These are phyloP conservation scores for Juglanconis sp. DNA, from an alignment of 2,329 filamentous ascomycete genomes.

Conservation along the genomic window DNA sequence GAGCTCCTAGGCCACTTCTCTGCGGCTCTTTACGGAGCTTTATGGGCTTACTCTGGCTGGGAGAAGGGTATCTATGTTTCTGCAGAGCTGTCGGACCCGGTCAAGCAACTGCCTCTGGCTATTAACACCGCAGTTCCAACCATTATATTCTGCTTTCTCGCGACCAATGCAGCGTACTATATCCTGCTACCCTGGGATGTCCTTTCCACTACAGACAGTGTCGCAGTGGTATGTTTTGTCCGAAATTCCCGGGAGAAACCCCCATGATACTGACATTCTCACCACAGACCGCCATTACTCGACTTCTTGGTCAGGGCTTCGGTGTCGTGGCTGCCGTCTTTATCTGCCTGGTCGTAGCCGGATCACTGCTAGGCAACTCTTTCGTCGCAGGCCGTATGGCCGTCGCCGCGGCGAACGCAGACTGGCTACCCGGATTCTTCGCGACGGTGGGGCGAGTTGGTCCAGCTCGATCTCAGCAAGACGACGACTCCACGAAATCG, in stretches of 20 bases:
- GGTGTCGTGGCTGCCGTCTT: slow-evolving; percentile 53
- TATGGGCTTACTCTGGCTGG: slow-evolving; percentile 67
- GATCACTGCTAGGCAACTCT: slow-evolving; percentile 60
- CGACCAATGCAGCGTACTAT: slow-evolving; percentile 61
- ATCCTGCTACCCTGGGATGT: slow-evolving; percentile 58
- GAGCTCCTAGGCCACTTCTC: slow-evolving; percentile 58
- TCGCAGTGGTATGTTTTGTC: slow-evolving; percentile 54
- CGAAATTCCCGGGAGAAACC: no score
- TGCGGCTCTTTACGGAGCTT: slow-evolving; percentile 57
- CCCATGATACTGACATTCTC: neutral
- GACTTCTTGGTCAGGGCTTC: slow-evolving; percentile 50
- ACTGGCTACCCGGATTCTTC: slow-evolving; percentile 48
- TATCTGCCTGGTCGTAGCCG: slow-evolving; percentile 59
- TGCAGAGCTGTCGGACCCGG: slow-evolving; percentile 49
- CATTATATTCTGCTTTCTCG: slow-evolving; percentile 57
- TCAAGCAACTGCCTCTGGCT: slow-evolving; percentile 54
- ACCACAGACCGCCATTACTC: slow-evolving; percentile 50
- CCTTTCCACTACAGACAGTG: slow-evolving; percentile 57
- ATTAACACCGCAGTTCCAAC: slow-evolving; percentile 60
- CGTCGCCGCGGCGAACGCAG: slow-evolving; percentile 52
- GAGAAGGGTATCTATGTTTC: slow-evolving; percentile 60
- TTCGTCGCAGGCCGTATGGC: slow-evolving; percentile 61
- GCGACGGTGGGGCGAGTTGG: slow-evolving; percentile 43
- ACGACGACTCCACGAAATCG: slow-evolving; percentile 11
- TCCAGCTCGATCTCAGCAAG: slow-evolving; percentile 14